Evolutionary conservation across 495 filamentous ascomycete genomes (phyloP).

Genomic region (Aspergillus sparsus): DNA sequence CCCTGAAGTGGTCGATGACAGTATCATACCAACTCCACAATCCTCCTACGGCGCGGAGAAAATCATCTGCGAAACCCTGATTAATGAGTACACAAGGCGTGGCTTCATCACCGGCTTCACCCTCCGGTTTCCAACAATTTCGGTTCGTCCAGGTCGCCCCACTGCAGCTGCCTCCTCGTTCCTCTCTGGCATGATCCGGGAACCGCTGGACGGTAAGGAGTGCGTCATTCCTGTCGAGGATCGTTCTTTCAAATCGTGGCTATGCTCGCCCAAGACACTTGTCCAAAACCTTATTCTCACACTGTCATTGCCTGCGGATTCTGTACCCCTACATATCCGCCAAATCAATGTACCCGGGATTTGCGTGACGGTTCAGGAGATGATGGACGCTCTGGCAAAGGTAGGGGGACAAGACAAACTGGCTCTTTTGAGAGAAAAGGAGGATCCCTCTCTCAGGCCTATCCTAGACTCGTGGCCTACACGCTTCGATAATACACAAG

Average conservation of each 20-base stretch:
- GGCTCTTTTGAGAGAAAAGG: conserved; percentile 58
- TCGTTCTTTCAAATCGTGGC: conserved; percentile 59
- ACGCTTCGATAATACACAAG: conserved; percentile 61
- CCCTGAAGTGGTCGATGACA: conserved; percentile 52
- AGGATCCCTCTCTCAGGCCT: conserved; percentile 57
- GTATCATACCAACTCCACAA: conserved; percentile 63
- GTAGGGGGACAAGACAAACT: conserved; percentile 68
- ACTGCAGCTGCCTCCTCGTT: conserved; percentile 70
- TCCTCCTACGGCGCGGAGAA: conserved; percentile 75
- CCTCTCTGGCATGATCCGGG: conserved; percentile 67
- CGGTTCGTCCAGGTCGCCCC: conserved; percentile 67
- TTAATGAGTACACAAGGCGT: conserved; percentile 71
- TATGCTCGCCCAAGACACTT: conserved; percentile 63
- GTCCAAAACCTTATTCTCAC: conserved; percentile 65
- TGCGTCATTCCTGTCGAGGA: conserved; percentile 65
- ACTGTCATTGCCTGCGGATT: conserved; percentile 50
- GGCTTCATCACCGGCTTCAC: conserved; percentile 64
- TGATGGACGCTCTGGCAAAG: conserved; percentile 69
- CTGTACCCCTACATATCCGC: conserved; percentile 56
- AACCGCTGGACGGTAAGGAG: conserved; percentile 58
- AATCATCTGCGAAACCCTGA: conserved; percentile 66
- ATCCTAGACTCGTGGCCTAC: conserved; percentile 72
- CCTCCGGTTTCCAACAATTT: conserved; percentile 71
- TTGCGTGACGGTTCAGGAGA: conserved; percentile 65
- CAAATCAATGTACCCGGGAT: conserved; percentile 72